Conservation (phyloP, 345 rosid genomes). For the Ceriops tagal region DNA sequence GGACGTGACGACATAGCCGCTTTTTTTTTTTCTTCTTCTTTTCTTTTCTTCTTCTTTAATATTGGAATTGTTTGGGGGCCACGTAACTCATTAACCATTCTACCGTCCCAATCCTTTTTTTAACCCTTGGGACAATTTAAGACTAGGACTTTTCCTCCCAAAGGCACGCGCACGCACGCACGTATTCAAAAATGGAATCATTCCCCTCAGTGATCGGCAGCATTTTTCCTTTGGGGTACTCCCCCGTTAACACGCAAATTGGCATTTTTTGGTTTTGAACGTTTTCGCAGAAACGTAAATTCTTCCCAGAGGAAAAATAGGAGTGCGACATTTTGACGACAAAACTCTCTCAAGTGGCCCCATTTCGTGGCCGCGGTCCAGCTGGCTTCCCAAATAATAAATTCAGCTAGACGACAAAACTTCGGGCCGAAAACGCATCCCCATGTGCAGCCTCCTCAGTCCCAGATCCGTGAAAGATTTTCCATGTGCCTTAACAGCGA, state of each 20-base stretch:
- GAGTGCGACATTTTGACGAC: neutral
- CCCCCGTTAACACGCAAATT: neutral
- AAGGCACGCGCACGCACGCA: too few relatives aligned
- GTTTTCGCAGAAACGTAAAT: neutral
- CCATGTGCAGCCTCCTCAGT: slow-evolving; percentile 21
- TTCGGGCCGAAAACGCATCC: neutral
- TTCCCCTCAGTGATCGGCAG: too few relatives aligned
- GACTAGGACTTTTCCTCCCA: too few relatives aligned
- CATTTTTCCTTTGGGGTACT: neutral
- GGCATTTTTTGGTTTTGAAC: neutral
- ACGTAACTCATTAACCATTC: neutral
- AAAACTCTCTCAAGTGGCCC: neutral
- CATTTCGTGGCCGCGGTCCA: slow-evolving; percentile 23
- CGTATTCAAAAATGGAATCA: too few relatives aligned
- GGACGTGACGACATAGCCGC: neutral
- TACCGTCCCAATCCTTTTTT: neutral
- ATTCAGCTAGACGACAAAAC: slow-evolving; percentile 10
- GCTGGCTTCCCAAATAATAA: slow-evolving; percentile 26
- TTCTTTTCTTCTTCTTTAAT: too few relatives aligned
- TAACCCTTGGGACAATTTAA: neutral
- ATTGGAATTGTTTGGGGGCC: neutral
- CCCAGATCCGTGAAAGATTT: neutral
- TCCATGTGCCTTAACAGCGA: neutral
- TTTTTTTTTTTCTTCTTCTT: too few relatives aligned
- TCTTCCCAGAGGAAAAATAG: neutral